Conservation (phyloP, 2,329 filamentous ascomycete genomes). For the Cordyceps cicadae region DNA sequence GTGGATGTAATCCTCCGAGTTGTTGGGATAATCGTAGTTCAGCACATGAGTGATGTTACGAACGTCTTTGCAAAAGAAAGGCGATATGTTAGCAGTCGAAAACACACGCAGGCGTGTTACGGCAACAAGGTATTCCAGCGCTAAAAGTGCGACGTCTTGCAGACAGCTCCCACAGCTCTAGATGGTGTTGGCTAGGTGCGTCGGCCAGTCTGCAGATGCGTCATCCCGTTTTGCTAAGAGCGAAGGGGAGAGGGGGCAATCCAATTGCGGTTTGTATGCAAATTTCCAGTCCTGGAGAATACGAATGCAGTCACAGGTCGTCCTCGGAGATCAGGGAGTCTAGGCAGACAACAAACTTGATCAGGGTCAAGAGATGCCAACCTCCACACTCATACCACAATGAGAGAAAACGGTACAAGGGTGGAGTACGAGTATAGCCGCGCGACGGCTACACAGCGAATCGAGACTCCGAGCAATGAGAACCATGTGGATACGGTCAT, state of each 20-base stretch:
- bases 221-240: conserved; percentile 27
- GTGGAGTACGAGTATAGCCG: conserved; percentile 66
- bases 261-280: conserved; percentile 50
- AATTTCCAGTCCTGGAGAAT: conserved; percentile 32
- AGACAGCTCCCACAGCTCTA: conserved; percentile 11
- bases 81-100: conserved; percentile 69
- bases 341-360: conserved; percentile 56
- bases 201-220: conserved; percentile 40
- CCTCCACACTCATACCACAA: conserved; percentile 68
- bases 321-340: conserved; percentile 48
- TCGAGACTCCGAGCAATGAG: conserved; percentile 77
- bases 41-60: conserved; percentile 99
- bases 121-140: conserved; percentile 52
- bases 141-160: conserved; percentile 25
- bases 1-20: conserved; percentile 97
- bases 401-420: conserved; percentile 53
- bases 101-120: conserved; percentile 35
- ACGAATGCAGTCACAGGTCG: conserved; percentile 42
- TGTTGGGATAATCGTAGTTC: conserved; percentile 99
- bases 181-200: conserved; percentile 28
- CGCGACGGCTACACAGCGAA: conserved; percentile 56
- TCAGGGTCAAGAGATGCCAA: conserved; percentile 66
- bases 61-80: conserved; percentile 71
- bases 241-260: conserved; percentile 50
- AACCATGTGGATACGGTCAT: conserved; percentile 77